Evolutionary conservation across 2,329 filamentous ascomycete species (phyloP).

Genomic region (Aspergillus persii): DNA sequence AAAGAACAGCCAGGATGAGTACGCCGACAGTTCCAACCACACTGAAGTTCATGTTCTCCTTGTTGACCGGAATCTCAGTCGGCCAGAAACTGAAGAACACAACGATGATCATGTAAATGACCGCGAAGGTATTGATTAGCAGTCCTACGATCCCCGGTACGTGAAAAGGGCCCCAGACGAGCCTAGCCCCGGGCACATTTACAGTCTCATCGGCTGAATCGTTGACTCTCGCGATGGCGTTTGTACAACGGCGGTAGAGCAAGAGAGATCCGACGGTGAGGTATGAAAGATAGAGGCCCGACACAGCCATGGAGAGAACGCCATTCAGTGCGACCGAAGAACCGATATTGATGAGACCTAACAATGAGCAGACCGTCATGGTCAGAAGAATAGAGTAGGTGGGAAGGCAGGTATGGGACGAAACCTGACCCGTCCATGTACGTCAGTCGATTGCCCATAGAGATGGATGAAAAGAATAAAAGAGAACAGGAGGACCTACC

Average conservation of each 20-base stretch:
- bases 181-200: conserved; percentile 26
- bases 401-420: conserved; percentile 25
- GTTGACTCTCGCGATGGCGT: conserved; percentile 15
- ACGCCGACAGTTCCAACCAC: conserved; percentile 44
- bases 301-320: conserved; percentile 33
- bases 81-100: conserved; percentile 54
- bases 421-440: conserved; percentile 14
- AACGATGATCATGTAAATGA: conserved; percentile 47
- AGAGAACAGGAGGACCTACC: conserved; percentile 12
- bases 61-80: conserved; percentile 31
- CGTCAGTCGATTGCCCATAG: background rate
- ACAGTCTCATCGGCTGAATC: conserved; percentile 17
- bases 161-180: conserved; percentile 33
- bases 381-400: conserved; percentile 25
- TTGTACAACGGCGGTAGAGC: conserved; percentile 26
- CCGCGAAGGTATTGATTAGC: conserved; percentile 43
- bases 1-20: conserved; percentile 40
- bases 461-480: no score
- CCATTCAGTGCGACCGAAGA: conserved; percentile 32
- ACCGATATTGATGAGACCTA: conserved; percentile 35
- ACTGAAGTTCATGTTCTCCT: conserved; percentile 48
- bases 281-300: conserved; percentile 31
- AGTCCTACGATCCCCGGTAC: conserved; percentile 36
- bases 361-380: conserved; percentile 26
- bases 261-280: conserved; percentile 27